Evolutionary conservation across 345 rosid species (phyloP).

Genomic region (Pseudoturritis turrita): DNA sequence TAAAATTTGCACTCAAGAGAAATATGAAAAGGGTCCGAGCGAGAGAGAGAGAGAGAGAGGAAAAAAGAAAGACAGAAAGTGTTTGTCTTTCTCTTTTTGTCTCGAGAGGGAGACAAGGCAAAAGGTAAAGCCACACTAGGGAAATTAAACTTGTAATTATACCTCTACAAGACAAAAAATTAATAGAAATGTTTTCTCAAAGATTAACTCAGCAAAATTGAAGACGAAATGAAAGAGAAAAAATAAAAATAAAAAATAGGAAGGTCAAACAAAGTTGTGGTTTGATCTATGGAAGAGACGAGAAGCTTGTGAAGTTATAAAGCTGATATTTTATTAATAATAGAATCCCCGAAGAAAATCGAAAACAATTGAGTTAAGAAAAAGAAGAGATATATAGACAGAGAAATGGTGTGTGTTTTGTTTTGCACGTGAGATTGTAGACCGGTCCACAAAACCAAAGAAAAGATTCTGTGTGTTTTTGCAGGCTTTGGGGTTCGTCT

Average conservation of each 20-base stretch:
- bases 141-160: slow-evolving; percentile 12
- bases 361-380: slow-evolving; percentile 7
- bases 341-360: slow-evolving; percentile 12
- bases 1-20: background rate
- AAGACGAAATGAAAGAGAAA: slow-evolving; percentile 15
- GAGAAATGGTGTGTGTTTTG: slow-evolving; percentile 15
- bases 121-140: slow-evolving; percentile 26
- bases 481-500: slow-evolving; percentile 36
- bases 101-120: slow-evolving; percentile 33
- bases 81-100: slow-evolving; percentile 35
- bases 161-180: background rate
- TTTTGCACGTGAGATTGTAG: slow-evolving; percentile 38
- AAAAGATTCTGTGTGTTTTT: slow-evolving; percentile 37
- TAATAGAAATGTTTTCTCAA: background rate
- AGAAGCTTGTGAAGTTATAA: slow-evolving; percentile 24
- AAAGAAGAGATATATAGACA: slow-evolving; percentile 2
- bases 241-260: background rate
- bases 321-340: background rate
- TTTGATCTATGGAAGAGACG: slow-evolving; percentile 22
- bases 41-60: background rate
- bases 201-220: background rate
- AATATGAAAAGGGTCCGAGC: slow-evolving; percentile 4
- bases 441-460: slow-evolving; percentile 34
- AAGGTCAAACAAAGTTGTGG: slow-evolving; percentile 17
- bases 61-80: slow-evolving; percentile 26